Evolutionary conservation across 441 rosid species (phyloP).

Genomic region (Erodium trifolium): DNA sequence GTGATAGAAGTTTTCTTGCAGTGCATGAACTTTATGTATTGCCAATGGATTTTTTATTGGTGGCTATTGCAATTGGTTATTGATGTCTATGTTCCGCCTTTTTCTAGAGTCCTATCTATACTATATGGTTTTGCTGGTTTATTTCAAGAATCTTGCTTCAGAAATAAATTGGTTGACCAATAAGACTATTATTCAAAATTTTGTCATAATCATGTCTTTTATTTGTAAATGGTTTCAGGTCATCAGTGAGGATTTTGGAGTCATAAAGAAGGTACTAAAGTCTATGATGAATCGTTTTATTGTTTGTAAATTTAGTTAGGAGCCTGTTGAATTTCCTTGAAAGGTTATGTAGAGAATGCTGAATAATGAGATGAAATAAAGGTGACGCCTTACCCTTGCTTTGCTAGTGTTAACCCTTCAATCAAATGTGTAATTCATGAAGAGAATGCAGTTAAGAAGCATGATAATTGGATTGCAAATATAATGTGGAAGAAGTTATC

Average conservation of each 20-base stretch:
- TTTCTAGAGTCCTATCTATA: not conserved
- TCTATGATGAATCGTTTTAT: not conserved
- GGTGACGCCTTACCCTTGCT: not conserved
- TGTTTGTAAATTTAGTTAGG: not conserved
- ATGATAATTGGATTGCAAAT: not conserved
- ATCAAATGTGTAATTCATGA: not conserved
- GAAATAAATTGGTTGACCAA: not conserved
- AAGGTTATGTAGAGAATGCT: not conserved
- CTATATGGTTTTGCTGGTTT: not conserved
- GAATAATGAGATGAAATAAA: not conserved
- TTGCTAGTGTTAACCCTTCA: not conserved
- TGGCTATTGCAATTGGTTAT: not conserved
- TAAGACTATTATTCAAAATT: not conserved
- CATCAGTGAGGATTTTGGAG: constrained; percentile 72
- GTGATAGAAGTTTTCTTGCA: not conserved
- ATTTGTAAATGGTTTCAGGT: constrained; percentile 46
- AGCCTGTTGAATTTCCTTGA: not conserved
- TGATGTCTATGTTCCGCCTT: not conserved
- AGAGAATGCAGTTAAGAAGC: not conserved
- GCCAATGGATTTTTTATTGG: not conserved
- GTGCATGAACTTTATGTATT: not conserved
- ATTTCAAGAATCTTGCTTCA: not conserved
- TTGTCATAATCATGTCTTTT: constrained; percentile 14
- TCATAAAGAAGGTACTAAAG: constrained; percentile 65
- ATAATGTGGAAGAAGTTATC: too few relatives aligned